phyloP scores from a whole-genome alignment of 768 basidiomycete genomes.

The Serendipita sp. region DNA sequence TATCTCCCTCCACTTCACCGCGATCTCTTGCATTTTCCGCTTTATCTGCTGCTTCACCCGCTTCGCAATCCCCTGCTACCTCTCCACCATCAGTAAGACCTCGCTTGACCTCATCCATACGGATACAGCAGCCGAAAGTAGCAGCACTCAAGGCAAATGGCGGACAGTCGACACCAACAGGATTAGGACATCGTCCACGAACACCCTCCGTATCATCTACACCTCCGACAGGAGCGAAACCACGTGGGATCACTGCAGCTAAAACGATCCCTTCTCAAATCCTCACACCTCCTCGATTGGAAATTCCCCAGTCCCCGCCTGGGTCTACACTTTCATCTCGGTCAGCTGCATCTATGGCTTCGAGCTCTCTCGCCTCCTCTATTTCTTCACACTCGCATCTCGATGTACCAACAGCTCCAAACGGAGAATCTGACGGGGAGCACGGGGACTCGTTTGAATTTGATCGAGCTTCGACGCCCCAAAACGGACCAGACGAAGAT shows the following conservation, averaged over 20 bases:
- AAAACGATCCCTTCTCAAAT: not conserved
- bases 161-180: not conserved
- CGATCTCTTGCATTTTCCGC: not conserved
- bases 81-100: not conserved
- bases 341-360: not conserved
- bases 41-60: not conserved
- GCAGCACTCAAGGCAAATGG: not conserved
- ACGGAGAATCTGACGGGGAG: not conserved
- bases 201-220: not conserved
- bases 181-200: not conserved
- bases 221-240: not conserved
- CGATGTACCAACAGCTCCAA: not conserved
- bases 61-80: not conserved
- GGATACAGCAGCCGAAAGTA: not conserved
- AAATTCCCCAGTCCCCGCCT: not conserved
- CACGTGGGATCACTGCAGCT: not conserved
- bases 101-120: not conserved
- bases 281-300: not conserved
- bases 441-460: slow-evolving; percentile 19
- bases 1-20: not conserved
- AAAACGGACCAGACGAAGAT: slow-evolving; percentile 56
- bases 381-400: not conserved
- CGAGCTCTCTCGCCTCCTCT: not conserved
- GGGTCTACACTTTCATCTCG: not conserved
- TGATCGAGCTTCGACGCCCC: slow-evolving; percentile 20